A percentile compares a stretch with the other conserved stretches of the same genome.
These are phyloP conservation scores for Rhizoclosmatium globosum DNA, from an alignment of 192 early-diverging fungal genomes.

Conservation along the genomic window DNA sequence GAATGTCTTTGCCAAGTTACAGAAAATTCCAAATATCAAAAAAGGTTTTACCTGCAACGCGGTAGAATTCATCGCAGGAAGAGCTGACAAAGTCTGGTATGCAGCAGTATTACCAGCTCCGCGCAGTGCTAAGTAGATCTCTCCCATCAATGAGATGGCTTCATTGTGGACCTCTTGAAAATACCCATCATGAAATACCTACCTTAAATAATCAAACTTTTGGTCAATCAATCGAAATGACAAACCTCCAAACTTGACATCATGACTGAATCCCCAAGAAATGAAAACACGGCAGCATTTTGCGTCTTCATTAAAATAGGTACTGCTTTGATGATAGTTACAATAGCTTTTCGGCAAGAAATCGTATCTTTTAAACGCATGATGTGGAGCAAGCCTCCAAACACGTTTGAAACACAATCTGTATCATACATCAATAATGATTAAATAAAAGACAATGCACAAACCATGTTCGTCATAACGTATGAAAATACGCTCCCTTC, in stretches of 20 bases:
- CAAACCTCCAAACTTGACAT: slow-evolving; percentile 14
- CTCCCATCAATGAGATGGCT: slow-evolving; percentile 35
- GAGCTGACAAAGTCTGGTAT: slow-evolving; percentile 37
- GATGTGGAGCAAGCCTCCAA: slow-evolving; percentile 10
- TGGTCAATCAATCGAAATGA: neutral
- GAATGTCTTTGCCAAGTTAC: slow-evolving; percentile 27
- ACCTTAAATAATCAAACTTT: neutral
- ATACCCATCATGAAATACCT: slow-evolving; percentile 50
- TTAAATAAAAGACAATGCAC: neutral
- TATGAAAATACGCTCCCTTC: neutral
- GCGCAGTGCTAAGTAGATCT: slow-evolving; percentile 43
- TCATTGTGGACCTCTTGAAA: slow-evolving; percentile 45
- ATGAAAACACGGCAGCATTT: neutral
- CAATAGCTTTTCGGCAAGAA: slow-evolving; percentile 26
- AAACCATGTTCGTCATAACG: slow-evolving; percentile 11
- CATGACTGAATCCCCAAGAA: slow-evolving; percentile 12
- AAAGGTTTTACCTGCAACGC: slow-evolving; percentile 24
- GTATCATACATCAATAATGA: slow-evolving; percentile 29
- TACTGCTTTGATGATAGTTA: neutral
- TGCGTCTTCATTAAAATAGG: slow-evolving; percentile 1
- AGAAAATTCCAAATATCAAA: neutral
- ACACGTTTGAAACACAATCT: slow-evolving; percentile 28
- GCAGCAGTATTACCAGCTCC: slow-evolving; percentile 24
- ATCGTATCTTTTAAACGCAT: slow-evolving; percentile 28
- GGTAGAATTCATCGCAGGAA: slow-evolving; percentile 42